These are phyloP conservation scores for Ambrosiella cleistominuta DNA, from an alignment of 2,329 filamentous ascomycete species.

Conservation along the genomic window DNA sequence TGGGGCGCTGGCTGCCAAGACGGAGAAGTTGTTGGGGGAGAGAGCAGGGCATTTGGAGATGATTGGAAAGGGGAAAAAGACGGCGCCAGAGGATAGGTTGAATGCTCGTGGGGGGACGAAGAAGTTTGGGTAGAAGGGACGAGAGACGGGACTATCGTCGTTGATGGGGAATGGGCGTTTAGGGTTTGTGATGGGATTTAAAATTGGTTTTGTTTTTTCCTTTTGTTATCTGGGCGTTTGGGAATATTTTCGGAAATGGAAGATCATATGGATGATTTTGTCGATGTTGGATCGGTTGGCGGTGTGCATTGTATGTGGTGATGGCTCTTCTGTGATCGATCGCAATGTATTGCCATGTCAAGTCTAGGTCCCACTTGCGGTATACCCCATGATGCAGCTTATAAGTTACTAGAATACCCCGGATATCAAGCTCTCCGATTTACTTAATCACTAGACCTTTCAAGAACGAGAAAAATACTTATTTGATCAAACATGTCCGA, in stretches of 20 bases:
- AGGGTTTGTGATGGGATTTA: neutral
- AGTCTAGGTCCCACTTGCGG: neutral
- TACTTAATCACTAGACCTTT: too few species aligned
- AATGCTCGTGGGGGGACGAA: conserved; percentile 29
- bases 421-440: too few species aligned
- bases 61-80: conserved; percentile 38
- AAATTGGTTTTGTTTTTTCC: neutral
- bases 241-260: neutral
- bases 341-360: neutral
- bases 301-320: neutral
- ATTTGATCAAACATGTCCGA: neutral
- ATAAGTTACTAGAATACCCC: neutral
- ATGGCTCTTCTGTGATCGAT: neutral
- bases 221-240: conserved; percentile 4
- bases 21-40: conserved; percentile 41
- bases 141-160: neutral
- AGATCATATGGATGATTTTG: neutral
- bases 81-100: conserved; percentile 17
- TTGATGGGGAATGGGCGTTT: neutral
- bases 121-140: conserved; percentile 34
- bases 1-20: conserved; percentile 34
- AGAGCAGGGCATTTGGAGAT: conserved; percentile 41
- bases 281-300: neutral
- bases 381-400: neutral
- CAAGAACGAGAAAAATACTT: neutral